These are phyloP conservation scores for Thraustochytrium striatum DNA, from an alignment of 352 stramenopile species.

Conservation along the genomic window DNA sequence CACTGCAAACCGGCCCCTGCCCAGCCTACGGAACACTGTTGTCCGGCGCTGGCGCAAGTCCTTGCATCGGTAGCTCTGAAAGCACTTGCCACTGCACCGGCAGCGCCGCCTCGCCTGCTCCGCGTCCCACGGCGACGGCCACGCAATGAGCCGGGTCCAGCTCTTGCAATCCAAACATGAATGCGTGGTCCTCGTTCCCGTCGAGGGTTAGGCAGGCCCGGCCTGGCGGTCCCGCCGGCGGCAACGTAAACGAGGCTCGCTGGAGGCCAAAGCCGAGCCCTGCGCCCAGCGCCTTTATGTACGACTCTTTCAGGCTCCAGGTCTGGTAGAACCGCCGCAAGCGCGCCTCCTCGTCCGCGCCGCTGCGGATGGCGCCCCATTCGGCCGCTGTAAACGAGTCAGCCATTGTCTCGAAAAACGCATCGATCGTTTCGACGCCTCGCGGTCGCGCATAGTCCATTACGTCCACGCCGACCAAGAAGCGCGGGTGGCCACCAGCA, in stretches of 20 bases:
- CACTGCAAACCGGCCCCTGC: too few relatives aligned
- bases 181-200: neutral
- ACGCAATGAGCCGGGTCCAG: conserved; percentile 10
- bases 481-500: neutral
- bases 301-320: conserved; percentile 42
- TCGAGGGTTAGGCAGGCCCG: neutral
- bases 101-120: neutral
- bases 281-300: conserved; percentile 33
- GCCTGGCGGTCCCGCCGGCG: neutral
- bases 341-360: neutral
- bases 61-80: too few relatives aligned
- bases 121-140: neutral
- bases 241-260: neutral
- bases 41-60: too few relatives aligned
- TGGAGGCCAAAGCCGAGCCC: conserved; percentile 27
- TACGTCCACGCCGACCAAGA: conserved; percentile 4
- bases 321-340: conserved; percentile 20
- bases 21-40: too few relatives aligned
- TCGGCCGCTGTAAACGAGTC: conserved; percentile 6
- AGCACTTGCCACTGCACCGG: too few relatives aligned
- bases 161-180: neutral
- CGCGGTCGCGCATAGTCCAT: neutral
- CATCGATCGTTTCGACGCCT: neutral
- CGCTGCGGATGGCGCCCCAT: neutral
- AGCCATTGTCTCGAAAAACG: conserved; percentile 31